Conservation (phyloP, 2,329 filamentous ascomycete genomes). For the Gliomastix tumulicola region DNA sequence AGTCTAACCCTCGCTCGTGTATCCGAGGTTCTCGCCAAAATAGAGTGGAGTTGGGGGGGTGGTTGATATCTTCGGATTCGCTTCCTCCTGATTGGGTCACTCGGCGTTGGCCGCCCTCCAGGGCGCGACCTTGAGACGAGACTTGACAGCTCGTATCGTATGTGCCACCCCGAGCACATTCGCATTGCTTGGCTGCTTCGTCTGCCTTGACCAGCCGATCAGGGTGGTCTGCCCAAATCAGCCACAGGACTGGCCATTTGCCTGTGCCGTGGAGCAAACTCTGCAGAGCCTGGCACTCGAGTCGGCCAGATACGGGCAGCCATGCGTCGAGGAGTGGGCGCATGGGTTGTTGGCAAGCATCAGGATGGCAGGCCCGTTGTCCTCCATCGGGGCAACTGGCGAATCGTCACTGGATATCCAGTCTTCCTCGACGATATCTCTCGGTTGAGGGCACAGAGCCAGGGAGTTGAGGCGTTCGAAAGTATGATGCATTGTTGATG, state of each 20-base stretch:
- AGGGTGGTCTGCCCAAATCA: not conserved
- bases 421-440: not conserved
- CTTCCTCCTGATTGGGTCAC: not conserved
- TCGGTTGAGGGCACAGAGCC: no score
- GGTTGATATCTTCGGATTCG: not conserved
- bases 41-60: no score
- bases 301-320: slow-evolving; percentile 17
- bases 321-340: slow-evolving; percentile 15
- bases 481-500: not conserved
- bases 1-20: no score
- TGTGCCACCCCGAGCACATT: no score
- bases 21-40: no score
- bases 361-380: not conserved
- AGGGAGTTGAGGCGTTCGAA: no score
- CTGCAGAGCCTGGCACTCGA: slow-evolving; percentile 15
- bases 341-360: slow-evolving; percentile 16
- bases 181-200: no score
- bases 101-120: no score
- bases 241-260: slow-evolving; percentile 15
- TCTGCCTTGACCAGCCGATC: not conserved
- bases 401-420: not conserved
- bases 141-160: no score
- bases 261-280: slow-evolving; percentile 12
- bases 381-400: not conserved
- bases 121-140: no score